These are phyloP conservation scores for Tetrapisispora arboricola DNA, from an alignment of 805 yeast species.

Conservation along the genomic window DNA sequence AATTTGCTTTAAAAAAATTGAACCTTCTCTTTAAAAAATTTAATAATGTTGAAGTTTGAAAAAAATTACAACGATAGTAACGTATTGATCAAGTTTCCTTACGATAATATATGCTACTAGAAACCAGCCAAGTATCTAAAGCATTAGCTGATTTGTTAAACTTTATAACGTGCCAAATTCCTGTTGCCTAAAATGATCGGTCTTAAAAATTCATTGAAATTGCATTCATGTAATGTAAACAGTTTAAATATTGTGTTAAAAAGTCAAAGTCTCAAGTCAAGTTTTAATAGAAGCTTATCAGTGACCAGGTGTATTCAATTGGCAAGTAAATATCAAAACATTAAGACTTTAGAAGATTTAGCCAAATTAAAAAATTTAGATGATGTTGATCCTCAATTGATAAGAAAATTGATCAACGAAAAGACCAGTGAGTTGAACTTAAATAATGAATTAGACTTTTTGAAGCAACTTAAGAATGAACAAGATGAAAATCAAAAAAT, in stretches of 20 bases:
- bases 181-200: too few relatives aligned
- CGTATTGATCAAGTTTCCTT: too few relatives aligned
- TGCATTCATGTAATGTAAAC: too few relatives aligned
- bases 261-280: too few relatives aligned
- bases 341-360: slow-evolving; percentile 25
- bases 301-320: too few relatives aligned
- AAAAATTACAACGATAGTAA: too few relatives aligned
- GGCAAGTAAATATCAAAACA: slow-evolving; percentile 2
- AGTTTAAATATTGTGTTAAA: too few relatives aligned
- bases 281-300: not conserved
- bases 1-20: not conserved
- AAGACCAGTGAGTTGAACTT: slow-evolving; percentile 23
- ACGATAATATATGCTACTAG: not conserved
- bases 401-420: slow-evolving; percentile 23
- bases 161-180: too few relatives aligned
- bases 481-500: slow-evolving; percentile 8
- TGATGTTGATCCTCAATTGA: slow-evolving; percentile 26
- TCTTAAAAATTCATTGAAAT: too few relatives aligned
- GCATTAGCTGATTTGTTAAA: too few relatives aligned
- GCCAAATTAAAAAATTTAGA: slow-evolving; percentile 23
- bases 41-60: too few relatives aligned
- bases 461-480: slow-evolving; percentile 16
- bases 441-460: slow-evolving; percentile 21
- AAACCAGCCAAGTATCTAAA: too few relatives aligned
- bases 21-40: not conserved